Percentiles rank a stretch among this genome's conserved stretches.
These are phyloP conservation scores for Cucumis melo DNA, from an alignment of 306 rosid species.

Conservation along the genomic window DNA sequence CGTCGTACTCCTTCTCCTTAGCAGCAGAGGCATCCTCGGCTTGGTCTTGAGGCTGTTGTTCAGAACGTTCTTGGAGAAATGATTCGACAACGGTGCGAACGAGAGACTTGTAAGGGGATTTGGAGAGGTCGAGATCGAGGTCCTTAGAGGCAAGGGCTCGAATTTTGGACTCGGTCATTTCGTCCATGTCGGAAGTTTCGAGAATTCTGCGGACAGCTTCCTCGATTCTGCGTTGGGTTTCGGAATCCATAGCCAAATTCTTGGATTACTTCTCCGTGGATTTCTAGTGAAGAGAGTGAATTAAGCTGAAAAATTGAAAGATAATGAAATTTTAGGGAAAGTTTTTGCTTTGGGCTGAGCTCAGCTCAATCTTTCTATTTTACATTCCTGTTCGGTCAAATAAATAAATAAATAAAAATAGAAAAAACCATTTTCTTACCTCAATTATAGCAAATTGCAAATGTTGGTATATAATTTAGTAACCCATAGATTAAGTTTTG, in stretches of 20 bases:
- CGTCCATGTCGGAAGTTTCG: conserved; percentile 60
- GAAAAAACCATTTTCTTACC: too few relatives aligned
- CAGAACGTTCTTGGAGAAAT: conserved; percentile 39
- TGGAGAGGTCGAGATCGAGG: conserved; percentile 50
- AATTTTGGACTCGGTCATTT: conserved; percentile 63
- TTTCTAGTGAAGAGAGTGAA: background rate
- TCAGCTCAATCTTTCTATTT: background rate
- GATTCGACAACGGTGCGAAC: conserved; percentile 51
- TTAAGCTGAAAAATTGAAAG: background rate
- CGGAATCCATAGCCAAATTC: conserved; percentile 35
- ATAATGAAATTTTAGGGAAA: background rate
- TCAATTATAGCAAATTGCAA: too few relatives aligned
- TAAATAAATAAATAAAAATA: too few relatives aligned
- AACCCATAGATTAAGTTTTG: too few relatives aligned
- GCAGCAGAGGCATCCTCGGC: background rate
- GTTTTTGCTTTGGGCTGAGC: background rate
- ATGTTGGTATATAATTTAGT: too few relatives aligned
- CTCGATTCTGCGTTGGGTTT: conserved; percentile 37
- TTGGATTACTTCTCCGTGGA: background rate
- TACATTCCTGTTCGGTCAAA: background rate
- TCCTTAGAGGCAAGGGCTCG: conserved; percentile 59
- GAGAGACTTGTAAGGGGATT: conserved; percentile 42
- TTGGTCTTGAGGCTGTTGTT: background rate
- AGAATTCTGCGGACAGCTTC: conserved; percentile 49
- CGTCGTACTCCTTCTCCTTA: conserved; percentile 36